Conservation (phyloP, 495 filamentous ascomycete genomes). For the Bacidia gigantensis region DNA sequence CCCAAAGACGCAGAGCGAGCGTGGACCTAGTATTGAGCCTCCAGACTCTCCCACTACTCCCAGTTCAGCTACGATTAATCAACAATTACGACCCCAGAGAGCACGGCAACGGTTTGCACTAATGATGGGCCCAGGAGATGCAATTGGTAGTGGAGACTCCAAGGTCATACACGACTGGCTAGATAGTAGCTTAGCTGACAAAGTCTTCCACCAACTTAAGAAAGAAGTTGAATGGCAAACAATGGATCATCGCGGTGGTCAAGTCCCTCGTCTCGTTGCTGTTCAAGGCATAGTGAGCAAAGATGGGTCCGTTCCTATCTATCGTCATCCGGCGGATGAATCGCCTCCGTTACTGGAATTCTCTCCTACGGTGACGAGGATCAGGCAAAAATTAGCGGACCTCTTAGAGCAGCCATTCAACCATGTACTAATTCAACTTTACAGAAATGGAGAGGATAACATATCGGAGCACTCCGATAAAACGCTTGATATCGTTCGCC, state of each 20-base stretch:
- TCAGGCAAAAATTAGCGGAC: slow-evolving; percentile 52
- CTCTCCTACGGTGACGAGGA: slow-evolving; percentile 51
- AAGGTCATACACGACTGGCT: slow-evolving; percentile 58
- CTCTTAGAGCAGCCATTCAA: slow-evolving; percentile 72
- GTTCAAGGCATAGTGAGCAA: slow-evolving; percentile 61
- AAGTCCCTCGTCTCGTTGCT: slow-evolving; percentile 86
- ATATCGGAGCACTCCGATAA: slow-evolving; percentile 98
- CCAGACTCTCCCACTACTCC: background rate
- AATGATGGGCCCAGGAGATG: slow-evolving; percentile 27
- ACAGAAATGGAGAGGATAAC: slow-evolving; percentile 78
- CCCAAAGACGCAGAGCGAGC: background rate
- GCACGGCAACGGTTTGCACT: slow-evolving; percentile 1
- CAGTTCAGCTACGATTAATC: background rate
- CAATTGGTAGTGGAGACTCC: slow-evolving; percentile 67
- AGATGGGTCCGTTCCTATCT: slow-evolving; percentile 76
- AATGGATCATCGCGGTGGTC: slow-evolving; percentile 85
- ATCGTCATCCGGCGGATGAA: slow-evolving; percentile 88
- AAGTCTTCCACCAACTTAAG: slow-evolving; percentile 46
- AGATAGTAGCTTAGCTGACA: slow-evolving; percentile 44
- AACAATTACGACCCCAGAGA: background rate
- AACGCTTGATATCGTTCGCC: slow-evolving; percentile 75
- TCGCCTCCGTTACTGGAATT: slow-evolving; percentile 67
- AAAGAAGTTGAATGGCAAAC: slow-evolving; percentile 73
- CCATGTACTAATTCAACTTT: slow-evolving; percentile 86
- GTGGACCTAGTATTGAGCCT: background rate